Conservation (phyloP, 768 basidiomycete species). For the Leucogyrophana mollusca region DNA sequence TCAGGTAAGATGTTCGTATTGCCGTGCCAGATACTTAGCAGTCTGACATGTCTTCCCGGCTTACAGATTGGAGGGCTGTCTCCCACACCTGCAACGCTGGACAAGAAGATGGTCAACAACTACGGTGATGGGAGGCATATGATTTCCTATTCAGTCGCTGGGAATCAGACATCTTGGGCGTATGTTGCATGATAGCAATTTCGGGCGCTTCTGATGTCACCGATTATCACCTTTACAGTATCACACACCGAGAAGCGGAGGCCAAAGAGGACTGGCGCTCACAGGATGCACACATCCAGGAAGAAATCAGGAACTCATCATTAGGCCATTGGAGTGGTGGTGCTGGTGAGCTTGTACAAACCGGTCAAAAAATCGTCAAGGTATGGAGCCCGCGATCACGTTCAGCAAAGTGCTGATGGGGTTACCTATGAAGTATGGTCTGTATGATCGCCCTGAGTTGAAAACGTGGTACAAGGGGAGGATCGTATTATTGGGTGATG, state of each 20-base stretch:
- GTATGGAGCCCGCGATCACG: slow-evolving; percentile 7
- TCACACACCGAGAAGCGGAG: slow-evolving; percentile 38
- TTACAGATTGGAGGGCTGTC: slow-evolving; percentile 36
- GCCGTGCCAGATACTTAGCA: neutral
- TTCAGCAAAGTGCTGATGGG: slow-evolving; percentile 2
- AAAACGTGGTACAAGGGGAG: slow-evolving; percentile 40
- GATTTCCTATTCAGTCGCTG: slow-evolving; percentile 33
- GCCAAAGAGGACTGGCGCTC: slow-evolving; percentile 41
- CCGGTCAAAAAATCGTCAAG: slow-evolving; percentile 13
- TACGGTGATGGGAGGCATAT: slow-evolving; percentile 38
- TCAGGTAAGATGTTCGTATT: slow-evolving; percentile 25
- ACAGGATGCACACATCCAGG: slow-evolving; percentile 25
- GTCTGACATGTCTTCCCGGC: too few relatives aligned
- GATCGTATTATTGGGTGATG: slow-evolving; percentile 43
- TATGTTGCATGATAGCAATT: slow-evolving; percentile 12
- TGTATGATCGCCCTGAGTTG: slow-evolving; percentile 44
- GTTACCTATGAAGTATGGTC: slow-evolving; percentile 30
- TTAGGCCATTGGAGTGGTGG: slow-evolving; percentile 16
- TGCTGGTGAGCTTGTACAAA: slow-evolving; percentile 17
- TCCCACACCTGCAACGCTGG: slow-evolving; percentile 16
- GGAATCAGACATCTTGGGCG: slow-evolving; percentile 36
- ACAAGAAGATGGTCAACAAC: slow-evolving; percentile 27
- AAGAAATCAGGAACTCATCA: slow-evolving; percentile 14
- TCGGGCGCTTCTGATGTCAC: neutral
- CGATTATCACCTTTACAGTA: slow-evolving; percentile 14